These are phyloP conservation scores for Pilobolus umbonatus DNA, from an alignment of 192 early-diverging fungal species.

Conservation along the genomic window DNA sequence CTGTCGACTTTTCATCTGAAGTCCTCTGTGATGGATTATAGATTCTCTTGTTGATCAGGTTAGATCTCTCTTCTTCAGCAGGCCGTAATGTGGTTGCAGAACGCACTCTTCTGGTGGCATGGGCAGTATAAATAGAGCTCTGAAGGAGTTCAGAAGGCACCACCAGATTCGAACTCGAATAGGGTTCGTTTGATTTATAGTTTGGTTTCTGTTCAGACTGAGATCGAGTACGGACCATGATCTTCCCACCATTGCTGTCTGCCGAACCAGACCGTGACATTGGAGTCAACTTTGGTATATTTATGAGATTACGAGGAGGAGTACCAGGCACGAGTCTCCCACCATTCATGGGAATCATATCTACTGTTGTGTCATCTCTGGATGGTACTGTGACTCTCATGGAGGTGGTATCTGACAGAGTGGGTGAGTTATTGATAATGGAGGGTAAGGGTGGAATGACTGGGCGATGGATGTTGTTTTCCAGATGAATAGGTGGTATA, in stretches of 20 bases:
- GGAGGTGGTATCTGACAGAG: not conserved
- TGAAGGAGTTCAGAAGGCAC: not conserved
- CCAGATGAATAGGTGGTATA: too few species aligned
- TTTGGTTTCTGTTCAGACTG: conserved; percentile 19
- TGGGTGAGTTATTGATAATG: too few species aligned
- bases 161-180: conserved; percentile 7
- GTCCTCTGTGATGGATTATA: conserved; percentile 1
- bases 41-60: conserved; percentile 4
- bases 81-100: conserved; percentile 43
- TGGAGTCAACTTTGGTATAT: conserved; percentile 8
- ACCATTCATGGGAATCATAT: too few species aligned
- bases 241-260: not conserved
- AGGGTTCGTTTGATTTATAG: not conserved
- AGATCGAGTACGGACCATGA: conserved; percentile 23
- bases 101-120: conserved; percentile 40
- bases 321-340: conserved; percentile 15
- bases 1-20: not conserved
- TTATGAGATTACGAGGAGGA: conserved; percentile 1
- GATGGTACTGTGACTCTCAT: too few species aligned
- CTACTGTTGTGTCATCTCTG: too few species aligned
- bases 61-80: conserved; percentile 36
- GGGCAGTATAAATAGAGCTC: conserved; percentile 16
- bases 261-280: not conserved
- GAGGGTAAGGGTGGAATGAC: too few species aligned
- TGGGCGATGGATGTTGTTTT: too few species aligned